Percentiles rank a stretch among this genome's conserved stretches.
Conservation (phyloP, 2,329 filamentous ascomycete genomes). For the Aspergillus fumigatus region DNA sequence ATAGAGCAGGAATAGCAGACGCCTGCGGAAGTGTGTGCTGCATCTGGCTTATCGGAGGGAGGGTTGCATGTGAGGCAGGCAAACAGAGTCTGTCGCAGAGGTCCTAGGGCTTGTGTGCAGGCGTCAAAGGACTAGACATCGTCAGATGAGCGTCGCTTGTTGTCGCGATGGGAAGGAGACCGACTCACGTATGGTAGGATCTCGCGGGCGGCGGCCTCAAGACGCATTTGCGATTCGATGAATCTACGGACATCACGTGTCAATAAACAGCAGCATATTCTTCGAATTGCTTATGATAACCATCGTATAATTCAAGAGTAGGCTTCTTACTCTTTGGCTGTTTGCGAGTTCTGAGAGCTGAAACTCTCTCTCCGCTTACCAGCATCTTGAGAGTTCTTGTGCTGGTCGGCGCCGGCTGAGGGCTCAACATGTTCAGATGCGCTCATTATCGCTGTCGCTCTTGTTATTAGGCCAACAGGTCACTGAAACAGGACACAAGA, state of each 20-base stretch:
- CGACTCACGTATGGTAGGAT: slow-evolving; percentile 77
- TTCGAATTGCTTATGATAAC: neutral
- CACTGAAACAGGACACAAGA: neutral
- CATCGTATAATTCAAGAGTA: neutral
- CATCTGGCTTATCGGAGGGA: slow-evolving; percentile 58
- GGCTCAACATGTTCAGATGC: slow-evolving; percentile 6
- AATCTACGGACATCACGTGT: slow-evolving; percentile 53
- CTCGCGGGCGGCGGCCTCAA: slow-evolving; percentile 93
- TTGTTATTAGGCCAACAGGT: neutral
- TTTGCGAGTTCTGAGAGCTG: slow-evolving; percentile 61
- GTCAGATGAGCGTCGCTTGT: slow-evolving; percentile 8
- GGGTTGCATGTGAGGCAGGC: slow-evolving; percentile 93
- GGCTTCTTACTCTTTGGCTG: slow-evolving; percentile 60
- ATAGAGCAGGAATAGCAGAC: slow-evolving; percentile 97
- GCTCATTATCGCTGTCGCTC: slow-evolving; percentile 17
- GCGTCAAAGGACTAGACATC: slow-evolving; percentile 74
- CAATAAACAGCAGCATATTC: neutral
- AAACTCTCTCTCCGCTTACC: slow-evolving; percentile 34
- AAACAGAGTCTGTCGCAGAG: slow-evolving; percentile 82
- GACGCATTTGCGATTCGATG: slow-evolving; percentile 79
- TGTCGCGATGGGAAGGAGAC: neutral
- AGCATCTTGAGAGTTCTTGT: slow-evolving; percentile 8
- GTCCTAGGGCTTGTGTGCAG: slow-evolving; percentile 85
- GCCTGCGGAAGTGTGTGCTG: slow-evolving; percentile 68
- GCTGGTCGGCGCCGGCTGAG: slow-evolving; percentile 10